Evolutionary conservation across 139 green algal species (phyloP), one percentile per base, ranked within the genome.

Genomic region (Micractinium conductrix): DNA sequence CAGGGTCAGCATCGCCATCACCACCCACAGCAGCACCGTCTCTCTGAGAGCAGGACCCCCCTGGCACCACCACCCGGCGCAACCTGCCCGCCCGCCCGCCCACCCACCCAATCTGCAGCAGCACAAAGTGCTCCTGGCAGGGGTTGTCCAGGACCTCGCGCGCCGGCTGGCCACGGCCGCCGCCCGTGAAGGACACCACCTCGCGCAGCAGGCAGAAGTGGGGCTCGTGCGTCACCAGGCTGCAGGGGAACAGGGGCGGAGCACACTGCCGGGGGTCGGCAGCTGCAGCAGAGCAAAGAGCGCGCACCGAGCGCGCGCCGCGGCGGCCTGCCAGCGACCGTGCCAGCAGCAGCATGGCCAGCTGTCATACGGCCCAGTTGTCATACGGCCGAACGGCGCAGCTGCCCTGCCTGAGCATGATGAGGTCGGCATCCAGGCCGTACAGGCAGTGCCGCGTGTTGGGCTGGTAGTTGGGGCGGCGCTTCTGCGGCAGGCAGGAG

Each of bases 351-450:
- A 38, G 4, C 28, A 58, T 16, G 16, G 48, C 48, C 16, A 16
- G n/a, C 17, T 40, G 62, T 38, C 62, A 73, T 40, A 35, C 22
- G 14, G 1, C 3, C 40, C 69, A 24, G n/a, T 4, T 40, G 62
- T 38, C 62, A 73, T 40, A 35, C 22, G 14, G 1, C 3, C 40
- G 40, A 24, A 43, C 74, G 21, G 0, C 10, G 21, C 76, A 82
- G n/a, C n/a, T n/a, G n/a, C n/a, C n/a, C n/a, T n/a, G n/a, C 8
- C 89, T 89, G n/a, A 98, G 93, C 94, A 99, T 98, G 90, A 99
- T 95, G 28, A 99, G 93, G 87, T 98, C 95, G 24, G 96, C 96
- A 74, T 99, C 96, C 85, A 99, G 88, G 68, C 96, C 96, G 78
- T 99, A 99, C 87, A 99, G 87, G 91, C 95, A 98, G 93, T 99